Evolutionary conservation across 179 eudicot genomes (phyloP), one percentile per base, ranked within the genome.

Genomic region (Beta macrorhiza): DNA sequence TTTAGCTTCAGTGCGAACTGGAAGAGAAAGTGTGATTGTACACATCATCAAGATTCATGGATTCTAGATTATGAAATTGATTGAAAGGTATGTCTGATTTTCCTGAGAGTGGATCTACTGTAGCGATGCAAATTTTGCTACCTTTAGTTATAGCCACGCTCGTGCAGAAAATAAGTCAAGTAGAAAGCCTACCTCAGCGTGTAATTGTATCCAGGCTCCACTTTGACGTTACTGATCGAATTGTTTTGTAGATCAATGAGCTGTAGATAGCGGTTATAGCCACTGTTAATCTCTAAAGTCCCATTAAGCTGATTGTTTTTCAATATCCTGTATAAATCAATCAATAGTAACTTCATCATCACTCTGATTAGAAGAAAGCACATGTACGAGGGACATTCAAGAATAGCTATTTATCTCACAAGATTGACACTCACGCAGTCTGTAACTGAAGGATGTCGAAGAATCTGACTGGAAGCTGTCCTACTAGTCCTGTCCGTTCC

Each of bases 191-290:
- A 83, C 88, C 73, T 20, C 75, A 86, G 25, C 1, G 84, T 86
- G 75, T 79, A 86, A 52, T 86, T 83, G 51, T 12, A 61, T 80
- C 65, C 82, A 14, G 77, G 49, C 7, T 44, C 77, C 52, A 81
- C 47, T 15, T 75, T 70, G 47, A 80, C 58, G 47, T 72, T 75
- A 22, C 5, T 52, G 61, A 91, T 87, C 72, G 88, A 76, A 83
- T 92, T 92, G 79, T 92, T 84, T 74, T 83, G 90, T 77, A 92
- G 80, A 83, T 90, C 89, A 72, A 86, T 73, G 67, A 92, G 82
- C 63, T 84, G 64, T 67, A 89, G 83, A 62, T 88, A 85, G 80
- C 68, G 85, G 78, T 86, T 83, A 69, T 78, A 85, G 81, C 79
- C 78, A 32, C 62, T 72, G 16, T 88, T 89, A 52, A 92, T 29